phyloP scores from a whole-genome alignment of 2,329 filamentous ascomycete genomes.

The Teratosphaeria epicoccoides region DNA sequence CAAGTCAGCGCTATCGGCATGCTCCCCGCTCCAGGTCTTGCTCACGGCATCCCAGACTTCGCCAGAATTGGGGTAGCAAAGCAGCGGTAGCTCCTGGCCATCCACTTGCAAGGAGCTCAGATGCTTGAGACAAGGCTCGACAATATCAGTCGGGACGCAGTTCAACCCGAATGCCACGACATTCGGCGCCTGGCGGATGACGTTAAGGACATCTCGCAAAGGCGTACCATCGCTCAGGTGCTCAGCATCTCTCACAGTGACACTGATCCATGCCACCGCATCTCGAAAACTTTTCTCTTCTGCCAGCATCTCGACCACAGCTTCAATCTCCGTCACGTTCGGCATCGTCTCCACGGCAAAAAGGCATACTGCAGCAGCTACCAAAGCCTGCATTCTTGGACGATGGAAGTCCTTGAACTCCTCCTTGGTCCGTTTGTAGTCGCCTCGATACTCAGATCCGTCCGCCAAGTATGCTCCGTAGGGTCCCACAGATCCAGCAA shows the following conservation, averaged over 20 bases:
- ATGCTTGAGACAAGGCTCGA: conserved; percentile 24
- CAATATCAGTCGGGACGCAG: conserved; percentile 30
- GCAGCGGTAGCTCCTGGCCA: conserved; percentile 1
- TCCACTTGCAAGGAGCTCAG: conserved; percentile 10
- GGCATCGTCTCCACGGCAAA: conserved; percentile 39
- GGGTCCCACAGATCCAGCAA: conserved; percentile 39
- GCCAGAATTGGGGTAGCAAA: conserved; percentile 37
- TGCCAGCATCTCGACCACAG: conserved; percentile 29
- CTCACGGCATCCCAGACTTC: conserved; percentile 35
- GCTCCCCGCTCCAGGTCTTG: conserved; percentile 24
- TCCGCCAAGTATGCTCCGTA: conserved; percentile 39
- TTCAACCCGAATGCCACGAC: conserved; percentile 38
- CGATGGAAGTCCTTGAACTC: conserved; percentile 35
- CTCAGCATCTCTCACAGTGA: conserved; percentile 29
- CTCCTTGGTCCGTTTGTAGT: conserved; percentile 24
- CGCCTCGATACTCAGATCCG: conserved; percentile 37
- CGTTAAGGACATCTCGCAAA: conserved; percentile 22
- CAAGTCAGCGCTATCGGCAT: conserved; percentile 17
- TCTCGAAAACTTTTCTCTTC: conserved; percentile 25
- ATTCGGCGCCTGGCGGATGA: conserved; percentile 21
- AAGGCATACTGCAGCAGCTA: conserved; percentile 33
- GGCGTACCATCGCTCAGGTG: conserved; percentile 35
- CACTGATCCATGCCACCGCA: conserved; percentile 32
- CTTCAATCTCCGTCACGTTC: conserved; percentile 28
- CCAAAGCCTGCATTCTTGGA: conserved; percentile 30